Conservation (phyloP, 352 stramenopile species). For the Discostella stelligera region DNA sequence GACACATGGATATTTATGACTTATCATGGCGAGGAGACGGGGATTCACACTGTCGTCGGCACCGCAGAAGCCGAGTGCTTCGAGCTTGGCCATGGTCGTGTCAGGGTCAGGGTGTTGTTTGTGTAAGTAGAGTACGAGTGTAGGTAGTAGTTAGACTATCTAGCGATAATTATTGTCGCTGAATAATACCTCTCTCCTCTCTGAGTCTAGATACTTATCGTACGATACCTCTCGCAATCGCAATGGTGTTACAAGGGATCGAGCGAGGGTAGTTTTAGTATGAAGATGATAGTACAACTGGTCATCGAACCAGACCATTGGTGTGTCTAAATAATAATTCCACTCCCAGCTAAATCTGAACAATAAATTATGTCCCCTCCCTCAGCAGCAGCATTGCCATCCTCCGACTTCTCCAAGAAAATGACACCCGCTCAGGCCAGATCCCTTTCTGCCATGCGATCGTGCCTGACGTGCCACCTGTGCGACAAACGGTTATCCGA, state of each 20-base stretch:
- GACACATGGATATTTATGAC: constrained; percentile 67
- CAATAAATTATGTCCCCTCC: background rate
- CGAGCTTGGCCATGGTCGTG: constrained; percentile 29
- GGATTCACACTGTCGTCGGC: constrained; percentile 84
- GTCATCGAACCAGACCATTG: too few relatives aligned
- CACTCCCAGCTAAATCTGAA: too few relatives aligned
- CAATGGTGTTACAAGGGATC: too few relatives aligned
- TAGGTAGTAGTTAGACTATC: too few relatives aligned
- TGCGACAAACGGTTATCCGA: constrained; percentile 31
- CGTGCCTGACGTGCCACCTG: constrained; percentile 33
- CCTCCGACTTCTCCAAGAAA: background rate
- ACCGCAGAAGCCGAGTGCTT: constrained; percentile 84
- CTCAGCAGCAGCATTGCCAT: background rate
- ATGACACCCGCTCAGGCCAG: constrained; percentile 6
- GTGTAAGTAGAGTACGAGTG: too few relatives aligned
- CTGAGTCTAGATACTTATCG: too few relatives aligned
- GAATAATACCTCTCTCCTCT: too few relatives aligned
- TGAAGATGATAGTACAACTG: too few relatives aligned
- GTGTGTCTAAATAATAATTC: too few relatives aligned
- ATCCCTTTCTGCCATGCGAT: constrained; percentile 26
- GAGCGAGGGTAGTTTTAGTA: too few relatives aligned
- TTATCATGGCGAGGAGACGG: constrained; percentile 66
- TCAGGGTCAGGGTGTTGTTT: background rate
- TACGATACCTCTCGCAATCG: too few relatives aligned
- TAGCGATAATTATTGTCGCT: too few relatives aligned